Base-by-base conservation (phyloP, 352 stramenopile genomes). In the Phytophthora chlamydospora region DNA sequence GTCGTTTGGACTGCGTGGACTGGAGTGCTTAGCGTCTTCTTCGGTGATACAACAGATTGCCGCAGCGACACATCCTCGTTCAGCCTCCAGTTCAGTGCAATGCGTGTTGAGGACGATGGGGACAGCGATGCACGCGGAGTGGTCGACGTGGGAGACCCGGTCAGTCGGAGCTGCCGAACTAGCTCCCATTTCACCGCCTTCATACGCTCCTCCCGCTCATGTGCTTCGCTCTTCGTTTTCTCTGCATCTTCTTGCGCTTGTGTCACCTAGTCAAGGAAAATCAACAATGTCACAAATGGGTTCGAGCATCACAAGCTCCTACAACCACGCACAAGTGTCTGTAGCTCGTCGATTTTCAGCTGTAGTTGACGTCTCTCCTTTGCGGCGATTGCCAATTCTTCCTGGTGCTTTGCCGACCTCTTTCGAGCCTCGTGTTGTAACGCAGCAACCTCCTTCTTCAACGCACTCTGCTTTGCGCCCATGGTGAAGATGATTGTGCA, bases 161-260 rank as follows among this genome's bases (percentile, higher is more conserved):
- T 63, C 27, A 72, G n/a, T 24, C 41, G 58, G 9, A 88, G 62
- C 12, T 84, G 75, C 0, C 83, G 83, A 34, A 91, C 76, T 10
- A 91, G 68, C 54, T 91, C 83, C 80, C 80, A 91, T 43, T 91
- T 89, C 33, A 91, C 52, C 3, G 75, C 83, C 57, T 89, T 88
- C 69, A 85, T 83, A 35, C 78, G 78, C 21, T 90, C 80, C 49
- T 91, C 80, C 8, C 58, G 76, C 27, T 85, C 67, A 4, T 60
- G 32, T 5, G 75, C 78, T 17, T 62, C 56, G 14, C 69, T 52
- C 19, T 64, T 80, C 34, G 64, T 60, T 9, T 73, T 73, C 10
- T 90, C 78, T 4, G 63, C 76, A 47, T 90, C 80, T 3, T 88
- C 35, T 47, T 88, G 76, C 2, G 83, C 78, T 21, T 78, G 78